These are phyloP conservation scores for Vararia minispora DNA, from an alignment of 768 basidiomycete genomes.

Conservation along the genomic window DNA sequence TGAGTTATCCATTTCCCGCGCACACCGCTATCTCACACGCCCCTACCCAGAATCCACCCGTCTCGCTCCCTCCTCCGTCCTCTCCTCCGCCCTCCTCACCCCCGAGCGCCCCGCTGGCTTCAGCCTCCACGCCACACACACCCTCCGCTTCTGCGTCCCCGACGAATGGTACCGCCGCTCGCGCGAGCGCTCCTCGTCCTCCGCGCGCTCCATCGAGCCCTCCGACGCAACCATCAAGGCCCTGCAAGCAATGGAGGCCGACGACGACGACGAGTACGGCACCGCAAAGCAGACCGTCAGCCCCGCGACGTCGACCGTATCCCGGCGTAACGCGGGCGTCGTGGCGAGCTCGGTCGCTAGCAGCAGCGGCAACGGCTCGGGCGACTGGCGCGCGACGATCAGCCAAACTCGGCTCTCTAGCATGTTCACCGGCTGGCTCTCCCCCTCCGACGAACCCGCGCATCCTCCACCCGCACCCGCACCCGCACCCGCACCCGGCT, in stretches of 20 bases:
- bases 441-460: too few species aligned
- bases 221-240: constrained; percentile 41
- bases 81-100: constrained; percentile 32
- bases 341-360: constrained; percentile 7
- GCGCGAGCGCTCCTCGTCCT: constrained; percentile 40
- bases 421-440: constrained; percentile 58
- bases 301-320: constrained; percentile 15
- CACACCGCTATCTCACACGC: background rate
- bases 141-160: constrained; percentile 57
- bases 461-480: constrained; percentile 31
- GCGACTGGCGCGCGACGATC: constrained; percentile 43
- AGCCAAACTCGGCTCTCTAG: constrained; percentile 52
- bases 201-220: constrained; percentile 33
- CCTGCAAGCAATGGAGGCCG: constrained; percentile 38
- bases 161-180: constrained; percentile 74
- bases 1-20: constrained; percentile 22
- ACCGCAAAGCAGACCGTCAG: constrained; percentile 46
- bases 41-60: constrained; percentile 28
- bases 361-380: constrained; percentile 16
- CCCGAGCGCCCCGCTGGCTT: constrained; percentile 32
- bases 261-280: constrained; percentile 37
- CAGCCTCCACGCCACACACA: constrained; percentile 29
- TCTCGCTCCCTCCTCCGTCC: constrained; percentile 29
- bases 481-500: constrained; percentile 17
- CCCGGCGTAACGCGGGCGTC: too few species aligned